A percentile compares a stretch with the other conserved stretches of the same genome.
These are phyloP conservation scores for Monosporascus cannonballus DNA, from an alignment of 2,329 filamentous ascomycete genomes.

Conservation along the genomic window DNA sequence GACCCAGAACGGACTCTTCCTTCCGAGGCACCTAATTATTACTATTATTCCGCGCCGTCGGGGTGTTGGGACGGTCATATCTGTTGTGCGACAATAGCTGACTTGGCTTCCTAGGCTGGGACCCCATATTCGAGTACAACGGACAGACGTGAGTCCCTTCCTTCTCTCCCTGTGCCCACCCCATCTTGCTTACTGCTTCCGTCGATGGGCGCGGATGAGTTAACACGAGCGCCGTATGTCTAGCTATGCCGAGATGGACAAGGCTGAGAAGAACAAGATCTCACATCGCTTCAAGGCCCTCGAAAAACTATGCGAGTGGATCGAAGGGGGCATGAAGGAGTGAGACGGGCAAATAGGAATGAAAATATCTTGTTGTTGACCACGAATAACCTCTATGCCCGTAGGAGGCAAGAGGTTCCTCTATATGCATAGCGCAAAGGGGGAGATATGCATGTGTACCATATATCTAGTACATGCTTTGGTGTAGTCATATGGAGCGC, in stretches of 20 bases:
- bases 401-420: no score
- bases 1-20: not conserved
- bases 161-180: not conserved
- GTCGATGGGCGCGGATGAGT: not conserved
- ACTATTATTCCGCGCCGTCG: no score
- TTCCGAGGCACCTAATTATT: no score
- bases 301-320: constrained; percentile 77
- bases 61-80: no score
- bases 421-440: no score
- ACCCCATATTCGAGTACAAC: constrained; percentile 90
- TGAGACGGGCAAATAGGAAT: constrained; percentile 1
- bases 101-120: constrained; percentile 63
- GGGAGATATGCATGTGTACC: no score
- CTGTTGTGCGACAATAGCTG: not conserved
- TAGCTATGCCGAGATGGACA: constrained; percentile 91
- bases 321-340: constrained; percentile 38
- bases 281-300: constrained; percentile 89
- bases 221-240: constrained; percentile 1
- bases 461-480: no score
- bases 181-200: not conserved
- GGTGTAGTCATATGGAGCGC: no score
- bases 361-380: not conserved
- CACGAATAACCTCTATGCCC: no score
- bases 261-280: constrained; percentile 79
- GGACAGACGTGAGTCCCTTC: constrained; percentile 61